phyloP scores from a whole-genome alignment of 768 basidiomycete genomes.

The Lyophyllum atratum region DNA sequence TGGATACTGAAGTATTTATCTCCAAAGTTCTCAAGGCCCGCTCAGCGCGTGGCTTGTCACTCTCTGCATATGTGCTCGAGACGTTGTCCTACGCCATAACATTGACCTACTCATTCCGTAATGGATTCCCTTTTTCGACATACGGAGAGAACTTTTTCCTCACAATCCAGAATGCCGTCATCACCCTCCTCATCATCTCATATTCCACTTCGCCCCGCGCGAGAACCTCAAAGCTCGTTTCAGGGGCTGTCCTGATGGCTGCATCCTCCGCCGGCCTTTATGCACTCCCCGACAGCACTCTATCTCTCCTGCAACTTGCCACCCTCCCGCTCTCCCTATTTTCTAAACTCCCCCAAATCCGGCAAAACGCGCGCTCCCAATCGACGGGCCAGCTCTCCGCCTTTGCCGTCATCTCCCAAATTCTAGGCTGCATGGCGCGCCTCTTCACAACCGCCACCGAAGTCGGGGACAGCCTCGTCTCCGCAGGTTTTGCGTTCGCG shows the following conservation, averaged over 20 bases:
- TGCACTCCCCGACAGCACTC: conserved; percentile 43
- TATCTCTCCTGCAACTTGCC: conserved; percentile 76
- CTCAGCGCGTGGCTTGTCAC: conserved; percentile 85
- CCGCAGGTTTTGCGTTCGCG: conserved; percentile 83
- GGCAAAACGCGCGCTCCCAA: conserved; percentile 69
- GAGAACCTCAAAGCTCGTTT: conserved; percentile 31
- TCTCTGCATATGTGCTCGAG: conserved; percentile 87
- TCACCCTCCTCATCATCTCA: conserved; percentile 84
- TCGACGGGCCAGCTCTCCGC: conserved; percentile 95
- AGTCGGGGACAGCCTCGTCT: conserved; percentile 78
- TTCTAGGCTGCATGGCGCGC: conserved; percentile 87
- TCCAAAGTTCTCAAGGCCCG: conserved; percentile 63
- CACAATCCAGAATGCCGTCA: conserved; percentile 82
- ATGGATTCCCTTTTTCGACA: conserved; percentile 91
- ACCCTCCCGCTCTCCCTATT: conserved; percentile 91
- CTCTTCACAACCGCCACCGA: conserved; percentile 93
- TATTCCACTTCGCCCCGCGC: conserved; percentile 41
- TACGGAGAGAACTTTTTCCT: conserved; percentile 98
- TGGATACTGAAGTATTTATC: conserved; percentile 3
- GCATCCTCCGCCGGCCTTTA: conserved; percentile 41
- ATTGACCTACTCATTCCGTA: conserved; percentile 81
- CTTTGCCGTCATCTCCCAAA: conserved; percentile 87
- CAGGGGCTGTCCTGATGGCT: conserved; percentile 30
- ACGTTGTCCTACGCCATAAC: conserved; percentile 91
- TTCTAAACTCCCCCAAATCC: conserved; percentile 94